A percentile compares a stretch with the other conserved stretches of the same genome.
These are phyloP conservation scores for Rhodotorula kratochvilovae DNA, from an alignment of 768 basidiomycete genomes.

Conservation along the genomic window DNA sequence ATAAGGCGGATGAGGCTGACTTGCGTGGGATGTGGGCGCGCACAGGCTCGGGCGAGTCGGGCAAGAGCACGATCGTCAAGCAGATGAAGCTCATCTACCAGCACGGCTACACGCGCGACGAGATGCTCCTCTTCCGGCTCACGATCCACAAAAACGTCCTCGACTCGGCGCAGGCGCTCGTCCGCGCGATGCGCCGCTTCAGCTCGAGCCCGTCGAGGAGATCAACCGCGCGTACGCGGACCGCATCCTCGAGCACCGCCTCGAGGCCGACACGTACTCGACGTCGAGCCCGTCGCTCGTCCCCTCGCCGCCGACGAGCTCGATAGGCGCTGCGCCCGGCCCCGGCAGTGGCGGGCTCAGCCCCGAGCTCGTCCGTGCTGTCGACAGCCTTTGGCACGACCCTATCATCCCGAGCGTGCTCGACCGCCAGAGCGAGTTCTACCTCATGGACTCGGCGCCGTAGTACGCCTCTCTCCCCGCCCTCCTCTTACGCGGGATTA, in stretches of 20 bases:
- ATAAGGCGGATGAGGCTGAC: not conserved
- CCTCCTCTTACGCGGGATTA: too few species aligned
- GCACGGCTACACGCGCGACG: slow-evolving; percentile 73
- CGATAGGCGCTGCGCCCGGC: not conserved
- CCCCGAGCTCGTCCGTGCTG: slow-evolving; percentile 49
- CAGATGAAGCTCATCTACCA: slow-evolving; percentile 99
- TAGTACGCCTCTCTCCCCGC: slow-evolving; percentile 58
- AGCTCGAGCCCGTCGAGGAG: slow-evolving; percentile 67
- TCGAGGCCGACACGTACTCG: slow-evolving; percentile 45
- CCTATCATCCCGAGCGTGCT: slow-evolving; percentile 52
- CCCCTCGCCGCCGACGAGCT: not conserved
- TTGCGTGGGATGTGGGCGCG: not conserved
- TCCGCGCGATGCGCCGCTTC: slow-evolving; percentile 79
- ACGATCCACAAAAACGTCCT: slow-evolving; percentile 81
- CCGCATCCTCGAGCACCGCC: slow-evolving; percentile 50
- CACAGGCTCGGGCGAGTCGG: slow-evolving; percentile 86
- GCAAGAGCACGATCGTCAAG: slow-evolving; percentile 93
- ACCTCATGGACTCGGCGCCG: slow-evolving; percentile 87
- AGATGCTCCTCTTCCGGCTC: slow-evolving; percentile 69
- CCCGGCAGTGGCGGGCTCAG: slow-evolving; percentile 41
- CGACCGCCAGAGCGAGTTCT: slow-evolving; percentile 62
- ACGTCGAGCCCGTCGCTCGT: slow-evolving; percentile 13
- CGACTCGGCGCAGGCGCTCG: slow-evolving; percentile 79
- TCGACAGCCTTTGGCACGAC: slow-evolving; percentile 53
- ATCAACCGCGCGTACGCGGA: slow-evolving; percentile 57